A percentile compares a stretch with the other conserved stretches of the same genome.
Conservation (phyloP, 768 basidiomycete species). For the Chalciporus piperatus region DNA sequence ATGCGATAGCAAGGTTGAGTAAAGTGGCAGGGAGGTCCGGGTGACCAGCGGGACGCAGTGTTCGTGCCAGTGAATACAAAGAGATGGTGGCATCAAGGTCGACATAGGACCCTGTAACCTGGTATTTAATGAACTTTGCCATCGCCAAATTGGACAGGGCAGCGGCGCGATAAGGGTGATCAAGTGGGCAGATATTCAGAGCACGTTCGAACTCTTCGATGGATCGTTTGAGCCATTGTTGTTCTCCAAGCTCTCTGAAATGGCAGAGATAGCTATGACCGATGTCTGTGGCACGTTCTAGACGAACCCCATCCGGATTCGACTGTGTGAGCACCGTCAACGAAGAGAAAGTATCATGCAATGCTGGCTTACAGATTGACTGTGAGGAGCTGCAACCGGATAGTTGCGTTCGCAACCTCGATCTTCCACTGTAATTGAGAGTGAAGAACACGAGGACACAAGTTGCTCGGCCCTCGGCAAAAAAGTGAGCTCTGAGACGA, state of each 20-base stretch:
- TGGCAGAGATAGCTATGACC: neutral
- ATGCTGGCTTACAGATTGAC: no score
- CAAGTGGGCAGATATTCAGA: neutral
- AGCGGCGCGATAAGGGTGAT: neutral
- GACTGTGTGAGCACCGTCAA: no score
- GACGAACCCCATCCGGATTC: neutral
- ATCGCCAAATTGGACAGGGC: neutral
- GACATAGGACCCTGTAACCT: neutral
- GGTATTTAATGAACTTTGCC: neutral
- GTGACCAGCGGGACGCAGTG: neutral
- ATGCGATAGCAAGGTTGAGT: neutral
- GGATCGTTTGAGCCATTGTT: neutral
- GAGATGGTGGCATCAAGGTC: neutral
- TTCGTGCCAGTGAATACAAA: neutral
- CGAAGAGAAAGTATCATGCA: no score
- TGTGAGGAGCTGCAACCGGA: no score
- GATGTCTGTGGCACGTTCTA: neutral
- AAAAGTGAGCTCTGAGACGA: neutral
- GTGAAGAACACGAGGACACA: neutral
- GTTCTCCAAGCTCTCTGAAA: neutral
- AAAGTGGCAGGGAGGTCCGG: neutral
- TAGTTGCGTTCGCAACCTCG: no score
- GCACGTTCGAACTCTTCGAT: neutral
- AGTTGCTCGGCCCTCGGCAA: neutral
- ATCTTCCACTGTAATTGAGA: neutral